Percentiles rank a stretch among this genome's conserved stretches.
phyloP scores from a whole-genome alignment of 805 yeast species.

The Saturnispora kantuleensis region DNA sequence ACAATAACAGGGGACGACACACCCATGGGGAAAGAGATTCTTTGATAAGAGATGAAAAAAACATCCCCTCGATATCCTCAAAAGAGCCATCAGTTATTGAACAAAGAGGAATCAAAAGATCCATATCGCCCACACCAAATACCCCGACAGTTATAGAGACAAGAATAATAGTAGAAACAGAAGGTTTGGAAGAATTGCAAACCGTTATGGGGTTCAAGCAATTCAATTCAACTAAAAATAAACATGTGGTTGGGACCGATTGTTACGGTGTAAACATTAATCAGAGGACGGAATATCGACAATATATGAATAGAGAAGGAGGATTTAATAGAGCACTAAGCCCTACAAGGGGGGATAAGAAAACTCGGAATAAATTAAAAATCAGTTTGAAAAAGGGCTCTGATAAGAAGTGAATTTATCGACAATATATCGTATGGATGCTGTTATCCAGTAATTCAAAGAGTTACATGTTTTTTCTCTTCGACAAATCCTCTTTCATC shows the following conservation, averaged over 20 bases:
- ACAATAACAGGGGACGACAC: background rate
- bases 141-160: slow-evolving; percentile 6
- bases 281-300: slow-evolving; percentile 39
- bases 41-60: background rate
- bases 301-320: slow-evolving; percentile 48
- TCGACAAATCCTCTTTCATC: background rate
- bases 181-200: slow-evolving; percentile 17
- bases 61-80: background rate
- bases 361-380: background rate
- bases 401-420: too few species aligned
- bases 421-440: too few species aligned
- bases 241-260: slow-evolving; percentile 41
- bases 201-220: slow-evolving; percentile 47
- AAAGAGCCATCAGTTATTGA: too few species aligned
- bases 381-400: background rate
- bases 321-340: slow-evolving; percentile 49
- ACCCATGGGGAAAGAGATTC: too few species aligned
- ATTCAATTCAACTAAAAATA: slow-evolving; percentile 47
- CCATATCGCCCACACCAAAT: too few species aligned
- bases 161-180: slow-evolving; percentile 14
- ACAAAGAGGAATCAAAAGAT: background rate
- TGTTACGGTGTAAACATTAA: slow-evolving; percentile 33
- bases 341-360: slow-evolving; percentile 24
- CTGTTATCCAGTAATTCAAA: background rate
- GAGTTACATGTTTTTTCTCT: background rate